These are phyloP conservation scores for Lizonia empirigonia DNA, from an alignment of 2,329 filamentous ascomycete genomes.

Conservation along the genomic window DNA sequence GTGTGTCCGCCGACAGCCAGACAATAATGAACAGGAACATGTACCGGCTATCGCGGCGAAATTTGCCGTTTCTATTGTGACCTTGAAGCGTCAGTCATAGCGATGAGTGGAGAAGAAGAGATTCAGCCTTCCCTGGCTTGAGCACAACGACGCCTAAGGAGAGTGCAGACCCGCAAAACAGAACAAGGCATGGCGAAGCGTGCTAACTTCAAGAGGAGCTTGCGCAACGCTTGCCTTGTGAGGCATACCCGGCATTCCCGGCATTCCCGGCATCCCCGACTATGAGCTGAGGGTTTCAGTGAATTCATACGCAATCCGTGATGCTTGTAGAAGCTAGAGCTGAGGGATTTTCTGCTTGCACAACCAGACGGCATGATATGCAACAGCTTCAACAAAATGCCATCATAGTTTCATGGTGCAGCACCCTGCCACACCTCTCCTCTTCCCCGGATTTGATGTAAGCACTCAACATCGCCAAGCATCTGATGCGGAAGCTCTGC, in stretches of 20 bases:
- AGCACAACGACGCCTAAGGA: slow-evolving; percentile 9
- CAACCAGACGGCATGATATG: neutral
- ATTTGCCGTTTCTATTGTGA: neutral
- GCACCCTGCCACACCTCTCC: neutral
- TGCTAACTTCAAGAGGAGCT: slow-evolving; percentile 13
- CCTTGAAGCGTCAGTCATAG: neutral
- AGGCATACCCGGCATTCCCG: slow-evolving; percentile 11
- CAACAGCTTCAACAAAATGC: neutral
- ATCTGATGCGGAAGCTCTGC: slow-evolving; percentile 22
- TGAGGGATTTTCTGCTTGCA: slow-evolving; percentile 11
- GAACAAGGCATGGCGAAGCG: slow-evolving; percentile 9
- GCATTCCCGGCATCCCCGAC: slow-evolving; percentile 14
- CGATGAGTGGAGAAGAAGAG: slow-evolving; percentile 6
- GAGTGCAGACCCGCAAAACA: slow-evolving; percentile 12
- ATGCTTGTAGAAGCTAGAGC: slow-evolving; percentile 10
- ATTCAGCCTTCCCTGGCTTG: slow-evolving; percentile 18
- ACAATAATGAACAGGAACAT: neutral
- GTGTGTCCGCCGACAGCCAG: neutral
- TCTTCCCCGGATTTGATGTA: slow-evolving; percentile 14
- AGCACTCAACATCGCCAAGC: slow-evolving; percentile 35
- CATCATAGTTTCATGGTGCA: neutral
- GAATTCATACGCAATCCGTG: slow-evolving; percentile 20
- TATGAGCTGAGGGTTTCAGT: slow-evolving; percentile 12
- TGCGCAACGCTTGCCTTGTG: slow-evolving; percentile 23
- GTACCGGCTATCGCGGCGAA: slow-evolving; percentile 1